phyloP scores from a whole-genome alignment of 2,329 filamentous ascomycete genomes.

The Aphanoascus verrucosus region DNA sequence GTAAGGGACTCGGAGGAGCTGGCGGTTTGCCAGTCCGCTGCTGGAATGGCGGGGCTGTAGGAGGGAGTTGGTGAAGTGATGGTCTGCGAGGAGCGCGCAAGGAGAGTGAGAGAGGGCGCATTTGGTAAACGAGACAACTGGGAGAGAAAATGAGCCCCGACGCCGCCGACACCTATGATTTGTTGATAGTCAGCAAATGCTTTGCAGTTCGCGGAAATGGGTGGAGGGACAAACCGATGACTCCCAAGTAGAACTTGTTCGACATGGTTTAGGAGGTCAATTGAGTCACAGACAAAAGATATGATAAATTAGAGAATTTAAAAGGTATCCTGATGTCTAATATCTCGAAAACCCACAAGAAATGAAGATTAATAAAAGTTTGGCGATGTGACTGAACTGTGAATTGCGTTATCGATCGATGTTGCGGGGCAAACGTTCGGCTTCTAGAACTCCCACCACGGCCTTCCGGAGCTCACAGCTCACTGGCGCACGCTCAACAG shows the following conservation, averaged over 20 bases:
- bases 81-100: constrained; percentile 75
- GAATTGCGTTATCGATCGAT: background rate
- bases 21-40: constrained; percentile 46
- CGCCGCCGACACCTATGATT: constrained; percentile 68
- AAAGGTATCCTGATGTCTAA: background rate
- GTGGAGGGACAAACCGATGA: constrained; percentile 27
- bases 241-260: constrained; percentile 33
- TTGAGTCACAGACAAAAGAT: background rate
- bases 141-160: constrained; percentile 79
- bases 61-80: constrained; percentile 61
- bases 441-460: background rate
- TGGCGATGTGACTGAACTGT: background rate
- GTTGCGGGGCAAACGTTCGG: background rate
- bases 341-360: background rate
- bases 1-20: constrained; percentile 54
- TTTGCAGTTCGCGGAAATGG: background rate
- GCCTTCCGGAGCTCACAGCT: too few relatives aligned
- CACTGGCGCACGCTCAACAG: too few relatives aligned
- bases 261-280: constrained; percentile 21
- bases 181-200: constrained; percentile 8
- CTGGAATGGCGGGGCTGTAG: constrained; percentile 52
- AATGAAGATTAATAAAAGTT: background rate
- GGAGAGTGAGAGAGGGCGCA: constrained; percentile 66
- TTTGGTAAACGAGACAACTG: constrained; percentile 65
- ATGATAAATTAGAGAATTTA: background rate